Percentiles rank a stretch among this genome's conserved stretches.
Evolutionary conservation across 768 basidiomycete species (phyloP).

Genomic region (Paxillus ammoniavirescens): DNA sequence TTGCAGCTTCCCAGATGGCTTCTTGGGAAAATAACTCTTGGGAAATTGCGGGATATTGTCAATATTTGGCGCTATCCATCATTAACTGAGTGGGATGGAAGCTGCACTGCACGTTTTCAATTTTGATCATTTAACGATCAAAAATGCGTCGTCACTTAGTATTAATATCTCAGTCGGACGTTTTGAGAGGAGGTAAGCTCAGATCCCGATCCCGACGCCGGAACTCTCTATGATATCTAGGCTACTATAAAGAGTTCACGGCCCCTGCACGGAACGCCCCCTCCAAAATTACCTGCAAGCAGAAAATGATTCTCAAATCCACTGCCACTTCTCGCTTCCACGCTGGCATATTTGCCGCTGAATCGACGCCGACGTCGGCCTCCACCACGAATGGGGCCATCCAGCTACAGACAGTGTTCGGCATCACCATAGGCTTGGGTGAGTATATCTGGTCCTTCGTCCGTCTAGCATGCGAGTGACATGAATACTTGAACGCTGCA

Average conservation of each 20-base stretch:
- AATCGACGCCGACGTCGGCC: neutral
- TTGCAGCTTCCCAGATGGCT: too few relatives aligned
- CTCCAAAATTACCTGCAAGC: neutral
- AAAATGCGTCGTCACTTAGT: too few relatives aligned
- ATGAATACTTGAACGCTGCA: neutral
- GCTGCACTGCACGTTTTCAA: too few relatives aligned
- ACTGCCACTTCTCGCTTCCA: neutral
- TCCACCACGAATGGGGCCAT: neutral
- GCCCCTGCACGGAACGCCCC: neutral
- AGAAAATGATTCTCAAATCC: neutral
- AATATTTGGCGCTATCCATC: too few relatives aligned
- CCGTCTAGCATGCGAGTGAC: neutral
- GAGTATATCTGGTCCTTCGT: neutral
- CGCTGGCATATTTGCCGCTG: neutral
- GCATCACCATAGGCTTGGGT: constrained; percentile 15
- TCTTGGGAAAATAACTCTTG: too few relatives aligned
- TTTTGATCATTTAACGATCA: too few relatives aligned
- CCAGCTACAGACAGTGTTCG: constrained; percentile 8
- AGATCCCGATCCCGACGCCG: too few relatives aligned
- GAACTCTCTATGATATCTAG: too few relatives aligned
- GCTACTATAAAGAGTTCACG: neutral
- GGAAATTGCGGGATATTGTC: too few relatives aligned
- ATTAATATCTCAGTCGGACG: too few relatives aligned
- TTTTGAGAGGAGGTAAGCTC: too few relatives aligned
- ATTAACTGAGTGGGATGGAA: too few relatives aligned